Evolutionary conservation across 306 rosid genomes (phyloP).

Genomic region (Lithocarpus polystachyus): DNA sequence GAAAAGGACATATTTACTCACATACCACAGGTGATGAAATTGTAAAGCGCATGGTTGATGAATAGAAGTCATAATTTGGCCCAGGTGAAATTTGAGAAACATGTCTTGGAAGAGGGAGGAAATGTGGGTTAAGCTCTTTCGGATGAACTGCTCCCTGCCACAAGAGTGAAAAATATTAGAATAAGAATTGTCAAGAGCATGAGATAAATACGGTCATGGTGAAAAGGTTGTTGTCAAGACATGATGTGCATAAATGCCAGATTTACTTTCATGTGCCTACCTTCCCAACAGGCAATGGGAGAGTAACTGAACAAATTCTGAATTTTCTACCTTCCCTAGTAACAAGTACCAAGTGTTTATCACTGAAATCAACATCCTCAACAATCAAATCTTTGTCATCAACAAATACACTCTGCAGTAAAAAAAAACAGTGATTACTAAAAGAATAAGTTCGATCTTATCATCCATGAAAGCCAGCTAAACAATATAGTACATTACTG

Average conservation of each 20-base stretch:
- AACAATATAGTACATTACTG: background rate
- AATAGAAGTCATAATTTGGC: constrained; percentile 80
- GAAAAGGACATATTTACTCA: constrained; percentile 12
- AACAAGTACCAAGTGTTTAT: constrained; percentile 62
- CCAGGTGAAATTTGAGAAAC: constrained; percentile 88
- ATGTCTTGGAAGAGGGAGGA: constrained; percentile 71
- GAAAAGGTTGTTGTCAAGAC: constrained; percentile 16
- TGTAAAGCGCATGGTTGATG: constrained; percentile 72
- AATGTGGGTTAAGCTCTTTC: constrained; percentile 57
- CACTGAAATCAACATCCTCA: constrained; percentile 79
- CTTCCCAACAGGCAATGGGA: constrained; percentile 69
- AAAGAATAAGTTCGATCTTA: background rate
- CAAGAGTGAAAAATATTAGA: constrained; percentile 25
- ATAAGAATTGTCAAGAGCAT: constrained; percentile 6
- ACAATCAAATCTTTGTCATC: constrained; percentile 46
- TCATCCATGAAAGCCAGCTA: background rate
- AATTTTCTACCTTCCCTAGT: constrained; percentile 57
- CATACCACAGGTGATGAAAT: constrained; percentile 92
- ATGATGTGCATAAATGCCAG: constrained; percentile 20
- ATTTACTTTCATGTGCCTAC: constrained; percentile 34
- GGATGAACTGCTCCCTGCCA: constrained; percentile 54
- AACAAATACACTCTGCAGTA: constrained; percentile 62
- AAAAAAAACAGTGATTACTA: background rate
- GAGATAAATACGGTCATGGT: constrained; percentile 7
- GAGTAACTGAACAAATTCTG: constrained; percentile 69